Percentiles rank a stretch among this genome's conserved stretches.
These are phyloP conservation scores for Litchi chinensis DNA, from an alignment of 345 rosid species.

Conservation along the genomic window DNA sequence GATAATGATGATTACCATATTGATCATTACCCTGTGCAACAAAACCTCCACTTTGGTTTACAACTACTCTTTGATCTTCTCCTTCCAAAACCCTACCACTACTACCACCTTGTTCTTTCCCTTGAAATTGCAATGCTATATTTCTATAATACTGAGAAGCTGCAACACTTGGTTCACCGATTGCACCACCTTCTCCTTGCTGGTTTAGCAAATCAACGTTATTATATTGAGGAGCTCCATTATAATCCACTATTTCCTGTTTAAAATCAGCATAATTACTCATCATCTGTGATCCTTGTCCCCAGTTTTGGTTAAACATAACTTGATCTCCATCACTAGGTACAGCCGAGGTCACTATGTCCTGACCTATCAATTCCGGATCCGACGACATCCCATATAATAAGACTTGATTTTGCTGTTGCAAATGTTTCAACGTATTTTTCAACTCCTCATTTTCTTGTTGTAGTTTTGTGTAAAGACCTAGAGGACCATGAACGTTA, in stretches of 20 bases:
- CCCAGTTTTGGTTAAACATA: not conserved
- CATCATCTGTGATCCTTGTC: not conserved
- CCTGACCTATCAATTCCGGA: not conserved
- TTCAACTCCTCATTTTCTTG: slow-evolving; percentile 11
- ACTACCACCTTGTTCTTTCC: no score
- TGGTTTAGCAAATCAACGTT: not conserved
- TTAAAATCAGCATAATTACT: not conserved
- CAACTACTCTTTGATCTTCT: no score
- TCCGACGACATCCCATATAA: not conserved
- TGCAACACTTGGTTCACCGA: not conserved
- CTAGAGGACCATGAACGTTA: slow-evolving; percentile 30
- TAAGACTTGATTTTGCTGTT: not conserved
- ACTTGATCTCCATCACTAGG: not conserved
- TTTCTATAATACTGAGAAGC: not conserved
- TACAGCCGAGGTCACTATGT: not conserved
- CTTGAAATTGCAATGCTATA: not conserved
- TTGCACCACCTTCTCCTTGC: not conserved
- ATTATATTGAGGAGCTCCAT: not conserved
- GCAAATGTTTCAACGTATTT: not conserved
- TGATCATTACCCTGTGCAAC: not conserved
- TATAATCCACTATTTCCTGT: not conserved
- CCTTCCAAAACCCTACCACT: no score
- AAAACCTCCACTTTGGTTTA: not conserved
- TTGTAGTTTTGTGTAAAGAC: not conserved
- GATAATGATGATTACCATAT: no score